Evolutionary conservation across 1,284 basidiomycete species (phyloP), one percentile per base, ranked within the genome.

Genomic region (Nidula niveotomentosa): DNA sequence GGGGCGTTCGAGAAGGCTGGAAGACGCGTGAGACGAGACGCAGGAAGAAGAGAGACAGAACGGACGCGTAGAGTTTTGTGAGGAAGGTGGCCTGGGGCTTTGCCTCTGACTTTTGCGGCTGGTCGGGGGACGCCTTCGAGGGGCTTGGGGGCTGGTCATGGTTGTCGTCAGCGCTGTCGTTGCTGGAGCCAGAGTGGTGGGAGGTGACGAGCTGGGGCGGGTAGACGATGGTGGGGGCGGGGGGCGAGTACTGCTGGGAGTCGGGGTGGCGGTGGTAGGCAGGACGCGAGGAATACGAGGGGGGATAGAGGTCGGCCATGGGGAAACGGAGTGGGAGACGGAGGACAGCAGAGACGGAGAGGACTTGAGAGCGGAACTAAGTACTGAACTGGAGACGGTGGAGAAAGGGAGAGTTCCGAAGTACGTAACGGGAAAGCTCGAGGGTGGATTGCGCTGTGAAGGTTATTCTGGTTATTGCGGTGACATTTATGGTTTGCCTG

Each of bases 11-110:
- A 93, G 84, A 54, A 93, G 85, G 57, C 90, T 91, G 68, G 50
- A 55, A 63, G 58, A 56, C 54, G 56, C 44, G 60, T 62, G 51
- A 57, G 49, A 36, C 37, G 39, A 5, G 6, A 46, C 18, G 17
- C 8, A 35, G 8, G 34, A 15, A 47, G 46, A 51, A 36, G 34
- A 50, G 33, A 7, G 12, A 47, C 43, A 41, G 41, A 41, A 86
- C 88, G 65, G 68, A 93, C 91, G 88, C 86, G 80, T 94, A 95
- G 49, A 95, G 84, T 80, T 94, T 95, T 69, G 92, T 94, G 66
- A 95, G 79, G 69, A 95, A 95, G 8, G 93, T 94, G 0, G 91
- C 90, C 76, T 94, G 91, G 0, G 91, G 86, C 77, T 91, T 91
- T 49, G 83, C 70, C 59, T 86, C 84, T 52, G 80, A 66, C 71